Evolutionary conservation across 352 stramenopile species (phyloP).

Genomic region (Blastocystis sp.): DNA sequence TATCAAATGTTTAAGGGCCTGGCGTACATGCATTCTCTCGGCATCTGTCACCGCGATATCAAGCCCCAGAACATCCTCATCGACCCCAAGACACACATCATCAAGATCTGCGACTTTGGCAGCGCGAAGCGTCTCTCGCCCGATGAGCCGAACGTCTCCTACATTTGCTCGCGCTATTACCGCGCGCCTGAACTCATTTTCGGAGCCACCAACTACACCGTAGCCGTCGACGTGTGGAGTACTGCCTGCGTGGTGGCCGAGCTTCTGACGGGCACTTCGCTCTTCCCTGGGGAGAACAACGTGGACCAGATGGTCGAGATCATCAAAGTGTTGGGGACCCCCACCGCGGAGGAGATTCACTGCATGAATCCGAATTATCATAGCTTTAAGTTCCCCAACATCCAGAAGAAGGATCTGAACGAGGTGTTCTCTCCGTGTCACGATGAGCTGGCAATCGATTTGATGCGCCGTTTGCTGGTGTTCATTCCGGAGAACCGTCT

Average conservation of each 20-base stretch:
- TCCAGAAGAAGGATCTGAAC: constrained; percentile 81
- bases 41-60: constrained; percentile 98
- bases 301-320: constrained; percentile 99
- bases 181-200: constrained; percentile 99
- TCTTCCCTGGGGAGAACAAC: constrained; percentile 97
- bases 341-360: constrained; percentile 95
- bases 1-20: constrained; percentile 97
- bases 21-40: constrained; percentile 94
- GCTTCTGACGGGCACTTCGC: constrained; percentile 92
- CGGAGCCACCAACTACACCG: constrained; percentile 98
- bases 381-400: constrained; percentile 99
- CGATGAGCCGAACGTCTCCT: constrained; percentile 98
- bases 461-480: constrained; percentile 93
- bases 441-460: constrained; percentile 88
- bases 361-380: constrained; percentile 99
- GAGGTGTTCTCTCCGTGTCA: constrained; percentile 87
- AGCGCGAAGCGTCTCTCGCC: constrained; percentile 89
- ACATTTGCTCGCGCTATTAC: constrained; percentile 99
- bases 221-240: constrained; percentile 97
- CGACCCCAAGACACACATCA: constrained; percentile 91
- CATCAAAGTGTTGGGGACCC: constrained; percentile 97
- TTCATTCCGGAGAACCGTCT: constrained; percentile 92
- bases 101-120: constrained; percentile 99
- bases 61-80: constrained; percentile 99
- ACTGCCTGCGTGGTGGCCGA: constrained; percentile 96